Conservation (phyloP, 2,329 filamentous ascomycete species). For the Aureobasidium leucospermi region DNA sequence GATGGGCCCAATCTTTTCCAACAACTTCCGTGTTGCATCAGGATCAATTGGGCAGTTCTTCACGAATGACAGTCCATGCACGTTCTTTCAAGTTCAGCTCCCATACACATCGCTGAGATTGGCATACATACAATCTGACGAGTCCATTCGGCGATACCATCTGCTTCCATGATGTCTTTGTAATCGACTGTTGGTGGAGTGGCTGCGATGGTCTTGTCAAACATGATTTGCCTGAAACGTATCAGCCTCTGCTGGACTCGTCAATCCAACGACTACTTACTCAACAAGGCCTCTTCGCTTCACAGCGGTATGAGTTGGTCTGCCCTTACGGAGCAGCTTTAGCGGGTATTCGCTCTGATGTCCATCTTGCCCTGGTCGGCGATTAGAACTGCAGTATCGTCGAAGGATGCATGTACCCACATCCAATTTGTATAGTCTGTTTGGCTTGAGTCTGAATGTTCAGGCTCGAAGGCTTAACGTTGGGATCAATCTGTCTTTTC, state of each 20-base stretch:
- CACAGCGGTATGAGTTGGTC: slow-evolving; percentile 3
- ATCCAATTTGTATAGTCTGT: slow-evolving; percentile 12
- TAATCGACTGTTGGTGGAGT: slow-evolving; percentile 5
- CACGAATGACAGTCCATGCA: slow-evolving; percentile 70
- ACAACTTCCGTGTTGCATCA: slow-evolving; percentile 62
- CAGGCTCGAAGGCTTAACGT: neutral
- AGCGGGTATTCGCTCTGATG: slow-evolving; percentile 16
- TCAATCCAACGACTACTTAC: neutral
- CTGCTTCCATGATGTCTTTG: slow-evolving; percentile 5
- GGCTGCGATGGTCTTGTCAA: slow-evolving; percentile 1
- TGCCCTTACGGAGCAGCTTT: slow-evolving; percentile 13
- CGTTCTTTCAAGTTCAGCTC: slow-evolving; percentile 40
- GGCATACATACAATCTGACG: slow-evolving; percentile 3
- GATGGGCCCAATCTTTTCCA: slow-evolving; percentile 79
- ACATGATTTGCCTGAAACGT: neutral
- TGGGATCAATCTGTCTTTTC: slow-evolving; percentile 7
- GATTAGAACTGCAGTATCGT: neutral
- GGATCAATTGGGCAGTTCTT: slow-evolving; percentile 61
- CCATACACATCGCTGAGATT: neutral
- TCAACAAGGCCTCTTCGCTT: slow-evolving; percentile 14
- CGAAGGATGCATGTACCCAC: neutral
- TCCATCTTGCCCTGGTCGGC: slow-evolving; percentile 13
- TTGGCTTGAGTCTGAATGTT: slow-evolving; percentile 1
- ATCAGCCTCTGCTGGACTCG: neutral
- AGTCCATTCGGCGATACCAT: slow-evolving; percentile 13